A percentile compares a stretch with the other conserved stretches of the same genome.
phyloP scores from a whole-genome alignment of 176 grass and related monocot species.

The Cenchrus americanus region DNA sequence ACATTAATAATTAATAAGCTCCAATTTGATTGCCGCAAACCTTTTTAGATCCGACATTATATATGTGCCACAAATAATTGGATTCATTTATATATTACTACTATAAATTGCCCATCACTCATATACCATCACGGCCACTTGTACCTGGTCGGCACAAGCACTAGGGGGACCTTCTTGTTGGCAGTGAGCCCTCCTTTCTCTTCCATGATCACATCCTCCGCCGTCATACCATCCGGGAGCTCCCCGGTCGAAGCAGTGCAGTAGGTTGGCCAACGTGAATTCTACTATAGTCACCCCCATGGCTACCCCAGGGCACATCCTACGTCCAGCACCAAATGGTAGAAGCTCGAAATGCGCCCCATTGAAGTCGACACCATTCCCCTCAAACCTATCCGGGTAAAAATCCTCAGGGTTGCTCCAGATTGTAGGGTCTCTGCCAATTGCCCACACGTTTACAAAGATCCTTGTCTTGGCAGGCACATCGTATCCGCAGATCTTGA shows the following conservation, averaged over 20 bases:
- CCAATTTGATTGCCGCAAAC: too few relatives aligned
- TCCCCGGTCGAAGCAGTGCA: conserved; percentile 14
- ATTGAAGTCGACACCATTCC: not conserved
- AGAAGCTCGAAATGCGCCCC: conserved; percentile 31
- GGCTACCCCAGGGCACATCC: conserved; percentile 45
- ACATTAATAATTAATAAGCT: too few relatives aligned
- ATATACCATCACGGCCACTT: not conserved
- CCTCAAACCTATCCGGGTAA: conserved; percentile 41
- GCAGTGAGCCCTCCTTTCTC: not conserved
- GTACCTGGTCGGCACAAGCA: conserved; percentile 13
- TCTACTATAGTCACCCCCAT: conserved; percentile 33
- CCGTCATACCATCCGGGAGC: conserved; percentile 6
- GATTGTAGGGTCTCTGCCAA: conserved; percentile 41
- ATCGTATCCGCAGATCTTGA: conserved; percentile 19
- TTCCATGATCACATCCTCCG: conserved; percentile 37
- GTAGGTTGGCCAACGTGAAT: conserved; percentile 26
- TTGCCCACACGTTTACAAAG: conserved; percentile 44
- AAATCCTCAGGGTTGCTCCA: conserved; percentile 48
- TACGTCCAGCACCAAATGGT: conserved; percentile 45
- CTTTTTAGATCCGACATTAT: too few relatives aligned
- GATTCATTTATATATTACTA: too few relatives aligned
- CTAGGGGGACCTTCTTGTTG: conserved; percentile 9
- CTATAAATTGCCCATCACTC: too few relatives aligned
- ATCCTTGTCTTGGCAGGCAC: conserved; percentile 33
- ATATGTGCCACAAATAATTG: too few relatives aligned